Evolutionary conservation across 768 basidiomycete genomes (phyloP), one percentile per base, ranked within the genome.

Genomic region (Trichaptum fuscoviolaceum): DNA sequence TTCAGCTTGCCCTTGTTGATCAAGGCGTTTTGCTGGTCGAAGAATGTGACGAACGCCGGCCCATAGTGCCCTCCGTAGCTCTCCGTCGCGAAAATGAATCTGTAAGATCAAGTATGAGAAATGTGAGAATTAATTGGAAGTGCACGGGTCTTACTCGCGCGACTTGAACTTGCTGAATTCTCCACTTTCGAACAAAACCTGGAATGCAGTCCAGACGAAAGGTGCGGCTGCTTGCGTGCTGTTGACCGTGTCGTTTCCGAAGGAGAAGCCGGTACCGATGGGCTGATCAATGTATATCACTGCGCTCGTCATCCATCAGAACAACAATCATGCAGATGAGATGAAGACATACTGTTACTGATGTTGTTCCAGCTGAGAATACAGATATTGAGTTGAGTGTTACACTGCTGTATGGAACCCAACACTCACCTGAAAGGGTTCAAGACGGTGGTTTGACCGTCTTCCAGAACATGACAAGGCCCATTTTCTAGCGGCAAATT

Each of bases 261-360:
- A 83, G 0, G 87, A 89, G 71, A 88, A 88, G 3, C 88, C 87
- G 0, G 86, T 83, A 0, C 86, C 86, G 42, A 89, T 85, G 4
- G 87, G 88, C 70, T 89, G 87, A 72, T 89, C 87, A 35, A 89
- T 85, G 71, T 89, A 89, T 35, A 90, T 85, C 75, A 90, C 87
- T 89, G 63, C 8, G 1, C 20, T 52, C 42, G 42, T 63, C 9
- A 12, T 65, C 62, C 62, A 62, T 62, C 57, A 20, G 23, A 27
- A 25, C 27, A 23, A 57, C 36, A 42, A 52, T n/a, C 18, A n/a
- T 20, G 57, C 35, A 15, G 25, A 26, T 63, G 15, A 34, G 63
- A 58, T 42, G 26, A 8, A 9, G 25, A 71, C 85, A 52, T 62
- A 88, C 88, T 83, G 68, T 90, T 90, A 76, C 83, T 87, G 63